These are phyloP conservation scores for Chaetomiaceae sp. DNA, from an alignment of 2,329 filamentous ascomycete species.

Conservation along the genomic window DNA sequence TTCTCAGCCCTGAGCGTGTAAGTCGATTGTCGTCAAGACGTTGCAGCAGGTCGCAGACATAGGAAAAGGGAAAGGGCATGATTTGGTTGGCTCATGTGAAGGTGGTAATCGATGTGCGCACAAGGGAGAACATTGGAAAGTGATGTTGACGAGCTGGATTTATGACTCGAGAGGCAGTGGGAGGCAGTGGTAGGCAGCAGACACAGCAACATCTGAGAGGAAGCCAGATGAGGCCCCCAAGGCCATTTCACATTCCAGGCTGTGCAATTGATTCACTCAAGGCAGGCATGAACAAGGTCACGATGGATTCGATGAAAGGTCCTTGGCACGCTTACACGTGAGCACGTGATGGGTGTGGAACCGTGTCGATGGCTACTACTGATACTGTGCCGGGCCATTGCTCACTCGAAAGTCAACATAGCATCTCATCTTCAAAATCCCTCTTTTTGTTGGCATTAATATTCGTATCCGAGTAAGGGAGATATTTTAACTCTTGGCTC, in stretches of 20 bases:
- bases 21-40: constrained; percentile 51
- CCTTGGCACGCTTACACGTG: constrained; percentile 11
- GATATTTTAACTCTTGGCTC: too few relatives aligned
- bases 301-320: not conserved
- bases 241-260: not conserved
- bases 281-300: constrained; percentile 14
- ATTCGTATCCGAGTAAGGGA: too few relatives aligned
- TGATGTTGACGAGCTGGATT: not conserved
- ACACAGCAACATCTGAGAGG: not conserved
- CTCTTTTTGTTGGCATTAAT: too few relatives aligned
- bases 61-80: constrained; percentile 65
- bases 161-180: not conserved
- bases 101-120: not conserved
- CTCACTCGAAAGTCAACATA: too few relatives aligned
- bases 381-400: too few relatives aligned
- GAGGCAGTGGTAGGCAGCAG: constrained; percentile 10
- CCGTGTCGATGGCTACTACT: not conserved
- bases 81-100: not conserved
- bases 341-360: constrained; percentile 9
- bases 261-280: not conserved
- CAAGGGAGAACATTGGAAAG: not conserved
- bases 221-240: not conserved
- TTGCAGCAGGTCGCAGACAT: constrained; percentile 70
- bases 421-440: too few relatives aligned
- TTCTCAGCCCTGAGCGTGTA: constrained; percentile 30